Evolutionary conservation across 2,329 filamentous ascomycete species (phyloP).

Genomic region (Apiospora aurea): DNA sequence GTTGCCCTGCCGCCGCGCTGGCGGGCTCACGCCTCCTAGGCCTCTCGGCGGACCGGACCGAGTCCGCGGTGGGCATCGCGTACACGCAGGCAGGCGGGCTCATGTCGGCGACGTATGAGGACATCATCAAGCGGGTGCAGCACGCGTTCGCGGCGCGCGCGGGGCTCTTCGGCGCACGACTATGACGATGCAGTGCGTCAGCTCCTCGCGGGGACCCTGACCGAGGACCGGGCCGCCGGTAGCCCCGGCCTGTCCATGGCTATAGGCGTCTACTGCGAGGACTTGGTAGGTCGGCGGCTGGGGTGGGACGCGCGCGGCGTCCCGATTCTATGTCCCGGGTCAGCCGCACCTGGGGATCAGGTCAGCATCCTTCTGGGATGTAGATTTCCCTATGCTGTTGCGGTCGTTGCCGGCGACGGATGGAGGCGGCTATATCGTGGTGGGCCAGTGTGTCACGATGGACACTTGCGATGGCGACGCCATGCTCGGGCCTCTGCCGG

Average conservation of each 20-base stretch:
- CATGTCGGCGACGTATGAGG: slow-evolving; percentile 52
- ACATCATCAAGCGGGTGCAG: slow-evolving; percentile 53
- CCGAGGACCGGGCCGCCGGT: neutral
- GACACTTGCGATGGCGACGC: neutral
- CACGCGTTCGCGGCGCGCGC: slow-evolving; percentile 54
- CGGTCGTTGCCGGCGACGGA: neutral
- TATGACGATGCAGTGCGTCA: neutral
- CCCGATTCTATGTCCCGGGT: neutral
- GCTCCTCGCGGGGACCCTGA: neutral
- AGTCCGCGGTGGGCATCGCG: slow-evolving; percentile 48
- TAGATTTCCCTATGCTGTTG: neutral
- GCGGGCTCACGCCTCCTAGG: slow-evolving; percentile 42
- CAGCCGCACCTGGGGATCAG: neutral
- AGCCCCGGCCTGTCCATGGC: neutral
- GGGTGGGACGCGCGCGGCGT: neutral
- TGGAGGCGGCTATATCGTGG: neutral
- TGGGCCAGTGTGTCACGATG: neutral
- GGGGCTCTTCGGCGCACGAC: slow-evolving; percentile 39
- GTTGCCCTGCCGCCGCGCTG: slow-evolving; percentile 42
- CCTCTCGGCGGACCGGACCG: slow-evolving; percentile 39
- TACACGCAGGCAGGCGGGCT: slow-evolving; percentile 48
- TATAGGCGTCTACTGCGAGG: neutral
- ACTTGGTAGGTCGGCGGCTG: neutral
- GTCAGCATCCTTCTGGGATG: neutral
- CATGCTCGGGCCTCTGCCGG: neutral